Conservation (phyloP, 331 rosid species). For the Telfairia occidentalis region DNA sequence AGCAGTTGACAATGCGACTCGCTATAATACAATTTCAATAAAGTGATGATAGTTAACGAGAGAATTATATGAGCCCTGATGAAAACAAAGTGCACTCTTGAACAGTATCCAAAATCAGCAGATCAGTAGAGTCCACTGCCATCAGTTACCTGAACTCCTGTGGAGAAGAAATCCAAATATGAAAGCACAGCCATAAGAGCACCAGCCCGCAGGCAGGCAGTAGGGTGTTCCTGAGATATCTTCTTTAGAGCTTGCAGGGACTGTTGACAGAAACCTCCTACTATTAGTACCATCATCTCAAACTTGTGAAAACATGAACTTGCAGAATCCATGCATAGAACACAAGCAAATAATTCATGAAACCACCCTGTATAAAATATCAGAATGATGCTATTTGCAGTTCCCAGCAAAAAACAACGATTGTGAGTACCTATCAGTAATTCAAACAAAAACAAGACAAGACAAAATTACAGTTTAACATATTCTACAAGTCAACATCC, state of each 20-base stretch:
- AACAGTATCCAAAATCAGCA: background rate
- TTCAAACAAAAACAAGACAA: background rate
- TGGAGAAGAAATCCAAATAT: slow-evolving; percentile 84
- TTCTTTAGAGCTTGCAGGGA: slow-evolving; percentile 97
- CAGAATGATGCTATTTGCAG: background rate
- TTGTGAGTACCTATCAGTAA: background rate
- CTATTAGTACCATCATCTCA: slow-evolving; percentile 22
- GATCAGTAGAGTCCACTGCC: background rate
- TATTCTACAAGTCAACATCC: background rate
- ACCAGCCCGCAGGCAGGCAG: slow-evolving; percentile 97
- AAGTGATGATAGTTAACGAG: background rate
- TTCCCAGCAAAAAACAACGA: background rate
- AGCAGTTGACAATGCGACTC: slow-evolving; percentile 96
- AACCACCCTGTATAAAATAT: background rate
- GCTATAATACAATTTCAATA: slow-evolving; percentile 33
- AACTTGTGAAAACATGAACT: background rate
- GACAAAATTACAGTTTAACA: background rate
- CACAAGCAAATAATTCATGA: background rate
- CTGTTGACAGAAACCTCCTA: slow-evolving; percentile 42
- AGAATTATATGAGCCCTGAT: background rate
- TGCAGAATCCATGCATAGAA: background rate
- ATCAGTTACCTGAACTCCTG: slow-evolving; percentile 82
- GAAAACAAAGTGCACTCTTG: background rate
- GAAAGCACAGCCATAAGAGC: slow-evolving; percentile 99
- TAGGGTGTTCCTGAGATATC: slow-evolving; percentile 97